A percentile compares a stretch with the other conserved stretches of the same genome.
Conservation (phyloP, 768 basidiomycete species). For the Asterophora parasitica region DNA sequence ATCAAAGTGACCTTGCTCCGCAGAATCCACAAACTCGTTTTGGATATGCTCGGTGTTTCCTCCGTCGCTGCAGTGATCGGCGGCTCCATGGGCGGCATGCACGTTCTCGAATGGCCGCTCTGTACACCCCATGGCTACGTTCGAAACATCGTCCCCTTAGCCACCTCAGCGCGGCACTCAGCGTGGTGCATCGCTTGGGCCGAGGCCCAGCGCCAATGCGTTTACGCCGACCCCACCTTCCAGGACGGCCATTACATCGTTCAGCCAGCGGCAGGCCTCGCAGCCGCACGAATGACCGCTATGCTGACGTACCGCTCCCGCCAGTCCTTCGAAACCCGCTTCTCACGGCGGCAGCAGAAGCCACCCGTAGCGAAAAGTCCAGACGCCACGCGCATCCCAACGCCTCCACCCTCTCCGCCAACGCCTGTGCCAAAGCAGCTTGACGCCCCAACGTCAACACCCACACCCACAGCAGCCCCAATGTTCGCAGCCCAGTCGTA, state of each 20-base stretch:
- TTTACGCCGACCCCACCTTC: constrained; percentile 91
- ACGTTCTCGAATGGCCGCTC: constrained; percentile 92
- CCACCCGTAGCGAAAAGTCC: not conserved
- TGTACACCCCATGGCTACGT: constrained; percentile 74
- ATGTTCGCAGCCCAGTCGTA: constrained; percentile 96
- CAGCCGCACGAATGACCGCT: constrained; percentile 93
- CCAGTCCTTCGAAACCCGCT: constrained; percentile 89
- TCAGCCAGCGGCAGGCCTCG: constrained; percentile 78
- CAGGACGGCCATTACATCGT: constrained; percentile 74
- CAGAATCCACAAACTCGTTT: constrained; percentile 82
- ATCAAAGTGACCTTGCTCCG: not conserved
- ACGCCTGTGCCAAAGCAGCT: constrained; percentile 16
- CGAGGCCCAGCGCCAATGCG: constrained; percentile 93
- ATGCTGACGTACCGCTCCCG: constrained; percentile 89
- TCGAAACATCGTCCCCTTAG: constrained; percentile 80
- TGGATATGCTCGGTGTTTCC: constrained; percentile 72
- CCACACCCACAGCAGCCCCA: constrained; percentile 27
- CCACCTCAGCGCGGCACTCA: constrained; percentile 90
- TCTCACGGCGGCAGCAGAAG: constrained; percentile 74
- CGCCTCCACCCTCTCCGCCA: constrained; percentile 32
- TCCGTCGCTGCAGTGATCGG: constrained; percentile 89
- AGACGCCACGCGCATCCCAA: constrained; percentile 6
- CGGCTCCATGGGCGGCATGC: constrained; percentile 99
- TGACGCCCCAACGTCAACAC: not conserved
- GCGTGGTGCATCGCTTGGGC: constrained; percentile 99